Evolutionary conservation across 2,329 filamentous ascomycete genomes (phyloP).

Genomic region (Diplodia seriata): DNA sequence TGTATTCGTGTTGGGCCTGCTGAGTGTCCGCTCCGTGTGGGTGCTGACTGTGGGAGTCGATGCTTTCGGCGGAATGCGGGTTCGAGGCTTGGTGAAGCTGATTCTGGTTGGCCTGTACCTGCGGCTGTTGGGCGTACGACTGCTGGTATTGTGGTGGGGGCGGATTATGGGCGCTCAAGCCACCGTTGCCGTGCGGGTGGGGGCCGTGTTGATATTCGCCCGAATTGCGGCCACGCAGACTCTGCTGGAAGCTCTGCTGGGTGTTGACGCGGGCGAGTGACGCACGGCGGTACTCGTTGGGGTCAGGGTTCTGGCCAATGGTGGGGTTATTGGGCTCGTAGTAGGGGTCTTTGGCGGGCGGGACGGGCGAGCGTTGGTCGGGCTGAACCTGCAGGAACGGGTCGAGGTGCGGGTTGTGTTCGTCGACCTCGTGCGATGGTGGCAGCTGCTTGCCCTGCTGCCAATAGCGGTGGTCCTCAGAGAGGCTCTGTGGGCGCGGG

Average conservation of each 20-base stretch:
- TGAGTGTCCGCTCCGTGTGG: slow-evolving; percentile 33
- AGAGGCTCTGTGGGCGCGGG: slow-evolving; percentile 41
- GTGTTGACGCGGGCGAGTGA: slow-evolving; percentile 47
- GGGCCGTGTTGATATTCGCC: slow-evolving; percentile 51
- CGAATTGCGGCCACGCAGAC: slow-evolving; percentile 40
- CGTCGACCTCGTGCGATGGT: slow-evolving; percentile 47
- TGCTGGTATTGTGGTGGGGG: slow-evolving; percentile 29
- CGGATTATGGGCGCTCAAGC: slow-evolving; percentile 24
- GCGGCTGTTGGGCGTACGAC: slow-evolving; percentile 19
- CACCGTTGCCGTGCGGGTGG: slow-evolving; percentile 43
- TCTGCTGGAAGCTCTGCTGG: slow-evolving; percentile 44
- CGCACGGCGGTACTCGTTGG: slow-evolving; percentile 20
- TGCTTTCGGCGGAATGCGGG: slow-evolving; percentile 43
- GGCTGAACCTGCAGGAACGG: slow-evolving; percentile 47
- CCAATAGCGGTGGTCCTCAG: slow-evolving; percentile 40
- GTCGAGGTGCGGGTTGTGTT: slow-evolving; percentile 41
- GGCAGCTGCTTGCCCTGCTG: slow-evolving; percentile 41
- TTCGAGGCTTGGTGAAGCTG: slow-evolving; percentile 41
- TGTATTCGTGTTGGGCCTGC: slow-evolving; percentile 17
- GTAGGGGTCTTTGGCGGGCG: slow-evolving; percentile 47
- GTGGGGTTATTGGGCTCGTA: slow-evolving; percentile 32
- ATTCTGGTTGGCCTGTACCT: slow-evolving; percentile 30
- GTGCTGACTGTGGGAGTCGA: slow-evolving; percentile 44
- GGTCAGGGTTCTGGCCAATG: slow-evolving; percentile 18
- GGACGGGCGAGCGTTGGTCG: slow-evolving; percentile 41